phyloP scores from a whole-genome alignment of 1,284 basidiomycete species.

The Laetiporus sulphureus region DNA sequence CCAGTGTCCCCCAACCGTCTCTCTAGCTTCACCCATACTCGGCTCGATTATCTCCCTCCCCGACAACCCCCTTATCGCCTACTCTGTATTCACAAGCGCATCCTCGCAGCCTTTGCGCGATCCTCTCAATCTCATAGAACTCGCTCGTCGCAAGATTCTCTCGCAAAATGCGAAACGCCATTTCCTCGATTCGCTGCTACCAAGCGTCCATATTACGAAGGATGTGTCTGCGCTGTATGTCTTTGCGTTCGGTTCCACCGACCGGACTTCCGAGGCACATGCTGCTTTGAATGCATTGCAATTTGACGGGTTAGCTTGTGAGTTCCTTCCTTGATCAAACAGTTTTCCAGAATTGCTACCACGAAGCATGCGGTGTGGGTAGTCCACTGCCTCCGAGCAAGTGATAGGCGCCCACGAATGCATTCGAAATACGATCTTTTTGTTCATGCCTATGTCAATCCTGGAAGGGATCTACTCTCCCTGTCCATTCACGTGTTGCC shows the following conservation, averaged over 20 bases:
- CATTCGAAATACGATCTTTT: too few relatives aligned
- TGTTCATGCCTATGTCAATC: too few relatives aligned
- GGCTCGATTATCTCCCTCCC: slow-evolving; percentile 34
- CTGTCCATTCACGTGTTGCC: too few relatives aligned
- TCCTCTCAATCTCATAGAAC: slow-evolving; percentile 41
- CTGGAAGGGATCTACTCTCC: too few relatives aligned
- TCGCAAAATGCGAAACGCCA: slow-evolving; percentile 28
- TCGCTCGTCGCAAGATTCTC: slow-evolving; percentile 44
- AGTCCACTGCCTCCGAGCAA: too few relatives aligned
- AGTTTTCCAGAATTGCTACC: neutral
- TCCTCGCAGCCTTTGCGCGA: slow-evolving; percentile 18
- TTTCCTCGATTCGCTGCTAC: slow-evolving; percentile 43
- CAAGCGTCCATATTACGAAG: slow-evolving; percentile 39
- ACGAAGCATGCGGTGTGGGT: neutral
- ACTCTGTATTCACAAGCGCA: slow-evolving; percentile 37
- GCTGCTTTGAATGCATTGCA: slow-evolving; percentile 27
- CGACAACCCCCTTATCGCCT: slow-evolving; percentile 33
- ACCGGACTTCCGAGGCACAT: slow-evolving; percentile 24
- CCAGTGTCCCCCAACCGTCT: slow-evolving; percentile 26
- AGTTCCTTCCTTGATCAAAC: slow-evolving; percentile 21
- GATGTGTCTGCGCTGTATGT: slow-evolving; percentile 41
- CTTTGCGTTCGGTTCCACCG: slow-evolving; percentile 42
- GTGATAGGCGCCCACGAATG: too few relatives aligned
- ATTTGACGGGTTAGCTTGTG: slow-evolving; percentile 46
- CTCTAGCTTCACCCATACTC: slow-evolving; percentile 27